phyloP scores from a whole-genome alignment of 1,139 yeast species.

The Lizanozyma gosingica region DNA sequence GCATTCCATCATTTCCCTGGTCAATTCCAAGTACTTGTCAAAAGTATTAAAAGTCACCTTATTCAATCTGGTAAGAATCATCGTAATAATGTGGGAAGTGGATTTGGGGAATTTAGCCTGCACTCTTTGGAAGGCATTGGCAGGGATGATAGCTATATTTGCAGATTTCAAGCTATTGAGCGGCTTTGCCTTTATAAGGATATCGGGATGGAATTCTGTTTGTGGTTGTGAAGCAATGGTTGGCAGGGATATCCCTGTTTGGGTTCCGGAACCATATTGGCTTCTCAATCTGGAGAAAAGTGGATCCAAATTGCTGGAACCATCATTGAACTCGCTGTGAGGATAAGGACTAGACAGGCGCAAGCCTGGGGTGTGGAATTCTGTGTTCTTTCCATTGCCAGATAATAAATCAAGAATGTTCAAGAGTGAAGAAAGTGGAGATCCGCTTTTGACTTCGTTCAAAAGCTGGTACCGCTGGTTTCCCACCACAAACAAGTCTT shows the following conservation, averaged over 20 bases:
- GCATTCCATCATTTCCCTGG: constrained; percentile 71
- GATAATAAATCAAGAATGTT: constrained; percentile 60
- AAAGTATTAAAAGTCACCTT: constrained; percentile 89
- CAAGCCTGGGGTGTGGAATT: neutral
- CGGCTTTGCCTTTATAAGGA: neutral
- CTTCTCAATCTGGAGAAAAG: neutral
- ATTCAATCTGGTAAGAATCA: constrained; percentile 77
- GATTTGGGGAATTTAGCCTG: constrained; percentile 77
- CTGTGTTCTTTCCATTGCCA: neutral
- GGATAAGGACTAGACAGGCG: neutral
- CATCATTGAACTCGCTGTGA: neutral
- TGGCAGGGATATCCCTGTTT: neutral
- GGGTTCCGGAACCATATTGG: neutral
- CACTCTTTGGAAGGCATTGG: constrained; percentile 67
- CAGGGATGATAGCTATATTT: constrained; percentile 88
- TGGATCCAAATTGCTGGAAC: neutral
- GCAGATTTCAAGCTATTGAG: neutral
- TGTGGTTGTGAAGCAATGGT: neutral
- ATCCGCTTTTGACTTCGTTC: constrained; percentile 79
- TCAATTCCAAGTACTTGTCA: constrained; percentile 76
- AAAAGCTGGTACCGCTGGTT: constrained; percentile 61
- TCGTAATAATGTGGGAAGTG: constrained; percentile 88
- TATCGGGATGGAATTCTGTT: neutral
- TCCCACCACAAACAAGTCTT: constrained; percentile 36
- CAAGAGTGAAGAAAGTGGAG: constrained; percentile 76